phyloP scores from a whole-genome alignment of 129 eudicot species.

The Cynara cardunculus region DNA sequence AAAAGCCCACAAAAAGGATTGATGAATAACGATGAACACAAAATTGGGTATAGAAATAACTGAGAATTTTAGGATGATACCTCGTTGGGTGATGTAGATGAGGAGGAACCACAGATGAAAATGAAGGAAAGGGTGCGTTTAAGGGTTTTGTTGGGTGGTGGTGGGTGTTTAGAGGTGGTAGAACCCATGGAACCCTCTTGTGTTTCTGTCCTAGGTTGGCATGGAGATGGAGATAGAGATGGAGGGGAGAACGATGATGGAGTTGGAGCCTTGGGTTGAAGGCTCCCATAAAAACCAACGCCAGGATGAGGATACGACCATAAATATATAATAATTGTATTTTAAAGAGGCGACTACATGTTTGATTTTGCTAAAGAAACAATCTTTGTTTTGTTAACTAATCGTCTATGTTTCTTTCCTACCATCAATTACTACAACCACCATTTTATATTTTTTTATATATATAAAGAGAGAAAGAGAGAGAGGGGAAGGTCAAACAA shows the following conservation, averaged over 20 bases:
- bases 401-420: neutral
- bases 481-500: too few species aligned
- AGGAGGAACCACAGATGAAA: slow-evolving; percentile 37
- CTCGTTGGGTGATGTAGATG: slow-evolving; percentile 17
- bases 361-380: neutral
- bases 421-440: neutral
- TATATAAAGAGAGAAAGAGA: too few species aligned
- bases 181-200: slow-evolving; percentile 25
- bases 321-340: neutral
- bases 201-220: neutral
- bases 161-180: slow-evolving; percentile 21
- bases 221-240: slow-evolving; percentile 5
- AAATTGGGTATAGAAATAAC: neutral
- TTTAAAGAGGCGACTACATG: neutral
- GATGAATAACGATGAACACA: neutral
- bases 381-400: neutral
- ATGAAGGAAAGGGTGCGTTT: slow-evolving; percentile 33
- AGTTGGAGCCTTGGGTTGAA: neutral
- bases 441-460: too few species aligned
- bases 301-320: neutral
- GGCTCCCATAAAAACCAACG: neutral
- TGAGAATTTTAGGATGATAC: neutral
- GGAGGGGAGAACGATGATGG: neutral
- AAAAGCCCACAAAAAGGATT: neutral
- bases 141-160: slow-evolving; percentile 9